Conservation (phyloP, 2,329 filamentous ascomycete genomes). For the Neopestalotiopsis clavispora region DNA sequence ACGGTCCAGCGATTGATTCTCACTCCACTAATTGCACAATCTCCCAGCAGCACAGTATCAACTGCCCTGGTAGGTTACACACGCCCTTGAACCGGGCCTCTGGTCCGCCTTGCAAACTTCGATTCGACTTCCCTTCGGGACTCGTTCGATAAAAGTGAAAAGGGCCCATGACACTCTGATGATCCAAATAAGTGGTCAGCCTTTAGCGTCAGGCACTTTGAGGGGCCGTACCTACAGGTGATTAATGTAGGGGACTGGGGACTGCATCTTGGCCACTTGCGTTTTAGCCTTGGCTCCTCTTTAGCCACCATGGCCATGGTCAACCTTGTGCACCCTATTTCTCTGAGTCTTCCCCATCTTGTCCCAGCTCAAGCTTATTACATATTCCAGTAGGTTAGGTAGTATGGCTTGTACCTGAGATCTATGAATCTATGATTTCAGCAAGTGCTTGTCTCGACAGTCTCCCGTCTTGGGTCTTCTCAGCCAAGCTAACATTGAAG, state of each 20-base stretch:
- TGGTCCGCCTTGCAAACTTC: not conserved
- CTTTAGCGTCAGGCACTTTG: constrained; percentile 1
- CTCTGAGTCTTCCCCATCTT: not conserved
- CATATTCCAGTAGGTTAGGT: no score
- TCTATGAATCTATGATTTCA: not conserved
- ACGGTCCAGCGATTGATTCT: not conserved
- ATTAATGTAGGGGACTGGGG: not conserved
- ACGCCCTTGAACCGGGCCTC: not conserved
- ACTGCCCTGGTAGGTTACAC: not conserved
- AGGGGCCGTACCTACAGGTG: not conserved
- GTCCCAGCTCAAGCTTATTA: not conserved
- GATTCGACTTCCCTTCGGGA: not conserved
- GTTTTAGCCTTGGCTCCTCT: no score
- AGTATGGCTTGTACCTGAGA: not conserved
- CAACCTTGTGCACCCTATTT: not conserved
- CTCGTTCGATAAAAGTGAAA: not conserved
- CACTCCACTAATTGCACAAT: not conserved
- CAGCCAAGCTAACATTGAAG: not conserved
- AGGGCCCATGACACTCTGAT: not conserved
- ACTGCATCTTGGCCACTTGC: not conserved
- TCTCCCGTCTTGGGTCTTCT: not conserved
- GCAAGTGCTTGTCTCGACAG: not conserved
- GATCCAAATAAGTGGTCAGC: constrained; percentile 2
- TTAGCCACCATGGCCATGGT: not conserved
- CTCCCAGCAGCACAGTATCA: not conserved